phyloP scores from a whole-genome alignment of 1,284 basidiomycete species.

The Ustilago sp. region DNA sequence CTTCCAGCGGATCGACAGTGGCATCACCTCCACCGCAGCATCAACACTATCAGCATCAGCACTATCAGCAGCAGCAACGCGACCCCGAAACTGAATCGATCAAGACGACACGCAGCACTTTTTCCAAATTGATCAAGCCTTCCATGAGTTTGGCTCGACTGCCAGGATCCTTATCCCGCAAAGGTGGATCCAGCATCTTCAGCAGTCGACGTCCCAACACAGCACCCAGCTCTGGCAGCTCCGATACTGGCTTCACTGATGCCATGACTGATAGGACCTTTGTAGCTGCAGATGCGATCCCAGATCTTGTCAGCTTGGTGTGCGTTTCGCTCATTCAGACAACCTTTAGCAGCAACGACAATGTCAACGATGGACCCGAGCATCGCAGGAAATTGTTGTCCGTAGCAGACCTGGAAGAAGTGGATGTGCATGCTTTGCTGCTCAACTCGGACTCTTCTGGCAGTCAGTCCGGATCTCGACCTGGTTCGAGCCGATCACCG shows the following conservation, averaged over 20 bases:
- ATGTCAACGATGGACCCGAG: conserved; percentile 59
- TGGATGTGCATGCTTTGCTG: conserved; percentile 54
- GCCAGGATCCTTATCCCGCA: conserved; percentile 22
- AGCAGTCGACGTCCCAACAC: conserved; percentile 52
- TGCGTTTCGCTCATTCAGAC: conserved; percentile 62
- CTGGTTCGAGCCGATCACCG: conserved; percentile 39
- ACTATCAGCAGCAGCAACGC: conserved; percentile 10
- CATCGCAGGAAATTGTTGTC: conserved; percentile 55
- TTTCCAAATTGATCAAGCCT: conserved; percentile 46
- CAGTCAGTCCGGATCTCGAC: conserved; percentile 37
- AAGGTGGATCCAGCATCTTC: conserved; percentile 48
- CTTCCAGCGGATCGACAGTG: conserved; percentile 11
- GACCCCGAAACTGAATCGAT: conserved; percentile 47
- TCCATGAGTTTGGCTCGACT: conserved; percentile 38
- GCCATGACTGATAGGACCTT: conserved; percentile 46
- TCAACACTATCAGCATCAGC: conserved; percentile 4
- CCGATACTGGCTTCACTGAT: conserved; percentile 40
- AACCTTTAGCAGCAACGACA: conserved; percentile 57
- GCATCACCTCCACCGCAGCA: conserved; percentile 9
- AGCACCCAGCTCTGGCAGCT: conserved; percentile 52
- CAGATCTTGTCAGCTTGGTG: conserved; percentile 57
- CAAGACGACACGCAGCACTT: conserved; percentile 47
- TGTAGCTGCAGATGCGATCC: conserved; percentile 26
- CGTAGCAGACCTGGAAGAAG: conserved; percentile 62
- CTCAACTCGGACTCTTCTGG: conserved; percentile 41